Evolutionary conservation across 1,284 basidiomycete genomes (phyloP), one percentile per base, ranked within the genome.

Genomic region (Cryptococcus sp.): DNA sequence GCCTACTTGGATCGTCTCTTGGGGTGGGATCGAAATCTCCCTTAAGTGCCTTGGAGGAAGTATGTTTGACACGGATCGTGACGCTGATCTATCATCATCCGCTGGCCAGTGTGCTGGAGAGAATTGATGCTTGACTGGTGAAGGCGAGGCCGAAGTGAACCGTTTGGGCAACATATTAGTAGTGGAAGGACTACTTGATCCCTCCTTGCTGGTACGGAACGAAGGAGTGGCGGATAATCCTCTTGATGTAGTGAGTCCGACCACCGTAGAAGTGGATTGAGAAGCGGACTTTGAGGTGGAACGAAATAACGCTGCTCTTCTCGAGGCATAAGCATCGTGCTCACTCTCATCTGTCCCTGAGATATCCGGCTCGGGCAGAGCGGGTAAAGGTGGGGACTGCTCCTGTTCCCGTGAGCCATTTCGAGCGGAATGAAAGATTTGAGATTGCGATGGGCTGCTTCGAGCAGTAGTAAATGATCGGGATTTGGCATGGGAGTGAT

Each of bases 261-360:
- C 29, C 29, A 34, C 29, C 47, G 46, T 17, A 25, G 40, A 39
- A 26, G 46, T 17, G 22, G 44, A 40, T 39, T n/a, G 22, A 25
- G 54, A 54, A 38, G 26, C n/a, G 19, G 50, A 50, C 20, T 61
- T 59, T n/a, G 54, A 46, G 3, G 62, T 58, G 0, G 66, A 64
- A 5, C 71, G 60, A 50, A 73, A 70, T 23, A 71, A 46, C 5
- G 62, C 57, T 20, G 64, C 61, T 40, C 70, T 55, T n/a, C 67
- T 50, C 3, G 65, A 60, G 15, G 62, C 59, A 26, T 70, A 50
- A 1, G 66, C 66, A 17, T 65, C 58, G 22, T 45, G 47, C 41
- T 67, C 59, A 20, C 57, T 53, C 7, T 55, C 61, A 11, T 68
- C 67, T 4, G 57, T 52, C 19, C 34, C 29, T 8, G 37, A 25